phyloP scores from a whole-genome alignment of 2,329 filamentous ascomycete species.

The Fusarium longipes region DNA sequence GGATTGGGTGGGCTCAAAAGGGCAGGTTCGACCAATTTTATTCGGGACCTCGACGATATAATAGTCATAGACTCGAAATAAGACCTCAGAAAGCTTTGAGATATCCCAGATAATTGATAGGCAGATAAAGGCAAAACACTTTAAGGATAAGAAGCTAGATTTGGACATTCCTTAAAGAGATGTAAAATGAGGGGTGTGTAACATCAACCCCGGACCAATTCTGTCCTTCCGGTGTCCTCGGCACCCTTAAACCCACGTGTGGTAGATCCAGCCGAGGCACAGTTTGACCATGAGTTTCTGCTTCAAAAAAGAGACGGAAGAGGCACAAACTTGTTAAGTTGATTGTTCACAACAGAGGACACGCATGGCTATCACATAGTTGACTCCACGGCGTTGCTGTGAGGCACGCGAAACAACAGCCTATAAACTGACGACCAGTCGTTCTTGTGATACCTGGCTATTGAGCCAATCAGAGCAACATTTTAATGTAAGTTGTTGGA shows the following conservation, averaged over 20 bases:
- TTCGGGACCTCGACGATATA: neutral
- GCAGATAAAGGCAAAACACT: neutral
- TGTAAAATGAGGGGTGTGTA: constrained; percentile 25
- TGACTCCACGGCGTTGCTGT: too few species aligned
- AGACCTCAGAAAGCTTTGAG: neutral
- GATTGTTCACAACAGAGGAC: neutral
- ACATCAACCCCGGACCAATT: constrained; percentile 15
- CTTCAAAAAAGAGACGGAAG: neutral
- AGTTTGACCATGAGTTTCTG: neutral
- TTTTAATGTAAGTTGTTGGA: neutral
- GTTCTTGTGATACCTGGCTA: neutral
- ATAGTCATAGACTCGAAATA: constrained; percentile 6
- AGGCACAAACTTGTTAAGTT: neutral
- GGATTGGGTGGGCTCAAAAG: constrained; percentile 1
- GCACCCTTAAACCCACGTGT: constrained; percentile 33
- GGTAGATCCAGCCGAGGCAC: constrained; percentile 35
- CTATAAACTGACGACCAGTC: neutral
- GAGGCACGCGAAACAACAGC: neutral
- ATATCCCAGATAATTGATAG: neutral
- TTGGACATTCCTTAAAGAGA: neutral
- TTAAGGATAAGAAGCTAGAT: constrained; percentile 6
- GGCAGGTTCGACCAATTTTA: constrained; percentile 16
- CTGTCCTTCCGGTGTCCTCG: constrained; percentile 18
- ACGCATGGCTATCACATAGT: neutral
- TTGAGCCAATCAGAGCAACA: neutral